These are phyloP conservation scores for Petrea volubilis DNA, from an alignment of 257 asterid species.

Conservation along the genomic window DNA sequence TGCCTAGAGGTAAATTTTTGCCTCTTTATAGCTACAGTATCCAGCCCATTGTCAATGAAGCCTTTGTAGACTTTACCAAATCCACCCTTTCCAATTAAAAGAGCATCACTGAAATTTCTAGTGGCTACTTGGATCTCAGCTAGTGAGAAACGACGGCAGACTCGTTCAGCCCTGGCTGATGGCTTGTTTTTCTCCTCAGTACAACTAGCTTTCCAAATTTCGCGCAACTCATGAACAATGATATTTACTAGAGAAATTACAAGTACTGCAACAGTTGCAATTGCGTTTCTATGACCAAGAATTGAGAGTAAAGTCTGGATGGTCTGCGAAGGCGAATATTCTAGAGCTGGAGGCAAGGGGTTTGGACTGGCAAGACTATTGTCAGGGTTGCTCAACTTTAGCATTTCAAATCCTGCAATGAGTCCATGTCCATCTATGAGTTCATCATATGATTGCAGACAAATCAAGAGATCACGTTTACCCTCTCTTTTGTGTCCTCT, in stretches of 20 bases:
- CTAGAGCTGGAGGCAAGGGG: slow-evolving; percentile 13
- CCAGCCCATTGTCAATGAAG: slow-evolving; percentile 31
- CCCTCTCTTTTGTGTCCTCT: slow-evolving; percentile 46
- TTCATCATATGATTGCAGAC: slow-evolving; percentile 32
- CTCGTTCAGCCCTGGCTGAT: too few species aligned
- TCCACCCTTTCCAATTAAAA: slow-evolving; percentile 55
- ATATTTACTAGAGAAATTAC: too few species aligned
- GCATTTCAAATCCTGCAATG: slow-evolving; percentile 49
- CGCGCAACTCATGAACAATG: slow-evolving; percentile 29
- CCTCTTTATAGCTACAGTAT: slow-evolving; percentile 46
- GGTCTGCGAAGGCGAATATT: slow-evolving; percentile 6
- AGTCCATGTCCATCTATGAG: slow-evolving; percentile 26
- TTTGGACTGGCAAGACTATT: slow-evolving; percentile 48
- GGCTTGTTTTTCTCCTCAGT: too few species aligned
- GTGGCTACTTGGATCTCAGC: too few species aligned
- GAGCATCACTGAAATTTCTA: slow-evolving; percentile 34
- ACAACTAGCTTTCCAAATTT: slow-evolving; percentile 25
- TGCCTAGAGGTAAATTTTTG: slow-evolving; percentile 38
- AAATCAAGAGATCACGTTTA: slow-evolving; percentile 37
- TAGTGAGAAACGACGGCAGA: too few species aligned
- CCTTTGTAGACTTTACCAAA: slow-evolving; percentile 54
- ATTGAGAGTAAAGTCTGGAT: not conserved
- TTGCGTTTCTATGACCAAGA: slow-evolving; percentile 29
- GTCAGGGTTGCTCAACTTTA: slow-evolving; percentile 61
- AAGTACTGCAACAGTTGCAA: slow-evolving; percentile 29